Base-by-base conservation (phyloP, 345 rosid species). In the Murraya koenigii region DNA sequence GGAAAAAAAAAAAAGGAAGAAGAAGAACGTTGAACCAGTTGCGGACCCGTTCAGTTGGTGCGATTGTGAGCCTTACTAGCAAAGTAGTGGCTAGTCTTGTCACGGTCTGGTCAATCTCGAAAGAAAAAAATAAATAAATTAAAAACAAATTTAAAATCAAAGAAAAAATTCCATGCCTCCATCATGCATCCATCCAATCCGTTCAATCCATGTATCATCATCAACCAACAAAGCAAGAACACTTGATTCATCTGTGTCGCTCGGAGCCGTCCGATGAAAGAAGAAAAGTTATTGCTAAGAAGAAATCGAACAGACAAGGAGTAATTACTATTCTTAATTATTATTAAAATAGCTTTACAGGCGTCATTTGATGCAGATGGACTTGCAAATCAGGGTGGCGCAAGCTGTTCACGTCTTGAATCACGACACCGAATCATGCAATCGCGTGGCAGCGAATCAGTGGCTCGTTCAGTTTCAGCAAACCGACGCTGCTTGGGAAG, bases 381-480 rank as follows among this genome's bases (percentile, higher is more conserved):
- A 95, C 77, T 75, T 93, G 84, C 97, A 90, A 80, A 86, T 91
- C 80, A 89, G 90, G 89, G 96, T 93, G 52, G 98, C 94, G 8
- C 91, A 95, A 83, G 99, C 99, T 20, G 93, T 95, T 74, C 97
- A 85, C 79, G 92, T 92, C 26, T 87, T 95, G 68, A 93, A 93
- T 86, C 99, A 95, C 90, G 99, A 91, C 82, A 77, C 86, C 38
- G 91, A 92, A 59, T 92, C 98, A 44, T 93, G 94, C 79, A 95
- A 95, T 81, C 93, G 98, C 63, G 94, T 93, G 22, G 97, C 99
- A 10, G 99, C 97, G 35, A 95, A 95, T 80, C 99, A 93, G 81
- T 95, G 98, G 97, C 90, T 95, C 26, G 97, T 93, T 81, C 99
- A 93, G 75, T 93, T 93, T 80, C 98, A 93, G 86, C 97, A 88